Conservation (phyloP, 805 yeast species). For the Metschnikowia cerradonensis region DNA sequence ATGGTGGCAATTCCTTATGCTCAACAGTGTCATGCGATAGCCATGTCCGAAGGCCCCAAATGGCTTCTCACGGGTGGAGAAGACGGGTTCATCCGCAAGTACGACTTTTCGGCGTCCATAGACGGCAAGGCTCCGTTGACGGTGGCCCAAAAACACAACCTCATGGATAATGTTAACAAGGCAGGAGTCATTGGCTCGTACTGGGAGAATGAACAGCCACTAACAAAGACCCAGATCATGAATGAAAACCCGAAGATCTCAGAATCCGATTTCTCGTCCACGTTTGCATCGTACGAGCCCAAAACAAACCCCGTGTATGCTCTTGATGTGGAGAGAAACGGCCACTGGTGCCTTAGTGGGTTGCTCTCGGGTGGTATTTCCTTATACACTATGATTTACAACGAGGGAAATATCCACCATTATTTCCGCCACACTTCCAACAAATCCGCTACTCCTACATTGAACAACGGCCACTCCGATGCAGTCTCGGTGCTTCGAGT, state of each 20-base stretch:
- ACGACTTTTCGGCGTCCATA: conserved; percentile 78
- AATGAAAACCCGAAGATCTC: conserved; percentile 38
- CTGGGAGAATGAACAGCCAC: conserved; percentile 96
- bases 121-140: conserved; percentile 86
- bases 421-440: conserved; percentile 49
- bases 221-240: conserved; percentile 39
- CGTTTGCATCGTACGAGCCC: conserved; percentile 49
- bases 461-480: conserved; percentile 51
- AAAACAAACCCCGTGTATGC: conserved; percentile 81
- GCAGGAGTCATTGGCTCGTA: conserved; percentile 81
- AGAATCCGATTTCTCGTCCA: conserved; percentile 32
- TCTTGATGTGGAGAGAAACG: conserved; percentile 76
- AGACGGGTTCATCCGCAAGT: conserved; percentile 89
- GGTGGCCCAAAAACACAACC: conserved; percentile 83
- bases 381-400: conserved; percentile 74
- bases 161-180: conserved; percentile 79
- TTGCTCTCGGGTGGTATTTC: conserved; percentile 81
- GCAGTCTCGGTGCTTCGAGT: conserved; percentile 71
- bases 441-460: conserved; percentile 19
- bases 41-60: conserved; percentile 73
- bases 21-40: conserved; percentile 70
- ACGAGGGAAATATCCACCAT: conserved; percentile 78
- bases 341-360: conserved; percentile 83
- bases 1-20: conserved; percentile 85
- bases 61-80: conserved; percentile 94